Base-by-base conservation (phyloP, 345 rosid genomes). In the Erysimum cheiranthoides region DNA sequence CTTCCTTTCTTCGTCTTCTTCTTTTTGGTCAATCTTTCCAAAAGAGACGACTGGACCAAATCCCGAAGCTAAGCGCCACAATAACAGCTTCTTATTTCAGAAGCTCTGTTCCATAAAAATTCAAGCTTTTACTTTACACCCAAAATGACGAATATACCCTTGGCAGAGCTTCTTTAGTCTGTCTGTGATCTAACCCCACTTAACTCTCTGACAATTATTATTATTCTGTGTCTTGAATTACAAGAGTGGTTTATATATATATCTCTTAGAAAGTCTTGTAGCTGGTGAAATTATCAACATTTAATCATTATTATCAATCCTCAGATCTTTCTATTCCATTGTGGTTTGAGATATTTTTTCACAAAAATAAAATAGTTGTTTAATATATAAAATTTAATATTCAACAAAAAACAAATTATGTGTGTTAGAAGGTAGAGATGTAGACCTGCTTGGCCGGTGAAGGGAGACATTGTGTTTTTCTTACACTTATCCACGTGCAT, bases 361-460 rank as follows among this genome's bases (percentile, higher is more conserved):
- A 59, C 21, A 2, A 18, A 4, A 10, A 43, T 34, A 2, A 13
- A 46, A 11, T 8, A 27, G 6, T 34, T 66, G 21, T 18, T 59
- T 58, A 47, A 10, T 60, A 31, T 43, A 17, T 53, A 1, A 45
- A 46, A 8, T 10, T 39, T 39, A 60, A 39, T 35, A 68, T 70
- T 53, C 31, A 36, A 70, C 42, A 10, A 54, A 25, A 9, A 39
- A n/a, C n/a, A 14, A n/a, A 6, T 11, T 38, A n/a, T 7, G 74
- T 61, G 79, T 51, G 27, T 62, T 65, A 51, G 73, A 71, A 78
- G 81, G 77, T 78, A 66, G 63, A 71, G 81, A 78, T 72, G 78
- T 67, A 61, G 81, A 78, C 81, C 27, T 78, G 78, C 51, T 49
- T 73, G 78, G 78, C 74, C 81, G 78, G 81, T 73, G 81, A 73